These are phyloP conservation scores for Fusarium virguliforme DNA, from an alignment of 2,329 filamentous ascomycete species.

Conservation along the genomic window DNA sequence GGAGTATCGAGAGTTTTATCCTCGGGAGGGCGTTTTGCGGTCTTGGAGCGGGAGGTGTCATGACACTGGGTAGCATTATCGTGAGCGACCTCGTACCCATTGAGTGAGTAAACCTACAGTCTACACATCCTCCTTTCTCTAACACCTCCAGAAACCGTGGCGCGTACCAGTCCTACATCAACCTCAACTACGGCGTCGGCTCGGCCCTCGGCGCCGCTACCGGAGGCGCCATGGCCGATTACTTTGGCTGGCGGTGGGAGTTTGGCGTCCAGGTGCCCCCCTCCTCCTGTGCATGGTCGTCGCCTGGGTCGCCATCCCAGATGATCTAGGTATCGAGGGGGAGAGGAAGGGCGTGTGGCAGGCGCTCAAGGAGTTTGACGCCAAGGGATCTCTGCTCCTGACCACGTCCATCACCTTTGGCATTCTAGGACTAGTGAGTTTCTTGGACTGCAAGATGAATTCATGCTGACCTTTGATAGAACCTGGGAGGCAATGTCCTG, in stretches of 20 bases:
- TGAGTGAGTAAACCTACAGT: constrained; percentile 63
- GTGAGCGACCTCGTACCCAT: constrained; percentile 83
- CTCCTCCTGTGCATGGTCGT: constrained; percentile 64
- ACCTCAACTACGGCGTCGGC: constrained; percentile 74
- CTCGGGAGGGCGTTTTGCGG: constrained; percentile 80
- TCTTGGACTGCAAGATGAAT: background rate
- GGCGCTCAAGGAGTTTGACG: constrained; percentile 72
- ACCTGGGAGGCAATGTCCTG: constrained; percentile 75
- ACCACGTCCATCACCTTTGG: constrained; percentile 70
- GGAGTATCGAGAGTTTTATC: constrained; percentile 79
- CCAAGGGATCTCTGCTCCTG: constrained; percentile 68
- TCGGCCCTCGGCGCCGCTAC: constrained; percentile 76
- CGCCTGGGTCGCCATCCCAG: constrained; percentile 66
- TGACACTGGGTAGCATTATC: constrained; percentile 79
- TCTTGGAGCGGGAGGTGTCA: constrained; percentile 79
- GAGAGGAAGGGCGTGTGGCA: constrained; percentile 62
- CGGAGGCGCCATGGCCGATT: constrained; percentile 79
- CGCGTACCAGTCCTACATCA: constrained; percentile 80
- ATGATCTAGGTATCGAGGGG: constrained; percentile 66
- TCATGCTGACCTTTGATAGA: constrained; percentile 56
- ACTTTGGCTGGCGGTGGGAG: constrained; percentile 81
- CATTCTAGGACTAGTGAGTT: constrained; percentile 71
- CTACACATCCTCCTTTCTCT: background rate
- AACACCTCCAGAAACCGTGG: constrained; percentile 63
- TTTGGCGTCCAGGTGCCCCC: constrained; percentile 75